Conservation (phyloP, 805 yeast genomes). For the Helenozyma baotianmanensis region DNA sequence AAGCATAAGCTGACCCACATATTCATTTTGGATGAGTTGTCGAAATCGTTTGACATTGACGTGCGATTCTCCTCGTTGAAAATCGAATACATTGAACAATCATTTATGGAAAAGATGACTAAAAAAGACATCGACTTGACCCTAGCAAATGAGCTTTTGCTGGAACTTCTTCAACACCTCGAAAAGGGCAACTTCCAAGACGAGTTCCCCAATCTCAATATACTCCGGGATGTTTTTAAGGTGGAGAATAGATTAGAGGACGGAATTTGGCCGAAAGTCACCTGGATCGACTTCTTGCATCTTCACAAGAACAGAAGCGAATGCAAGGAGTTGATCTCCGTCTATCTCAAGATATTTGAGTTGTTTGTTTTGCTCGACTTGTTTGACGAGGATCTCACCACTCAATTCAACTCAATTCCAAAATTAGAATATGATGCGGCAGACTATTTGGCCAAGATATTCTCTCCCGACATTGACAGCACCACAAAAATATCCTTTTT, state of each 20-base stretch:
- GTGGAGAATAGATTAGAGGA: conserved; percentile 26
- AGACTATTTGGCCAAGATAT: conserved; percentile 1
- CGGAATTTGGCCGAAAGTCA: conserved; percentile 32
- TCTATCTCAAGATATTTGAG: conserved; percentile 33
- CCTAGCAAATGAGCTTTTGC: conserved; percentile 21
- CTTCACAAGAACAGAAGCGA: conserved; percentile 23
- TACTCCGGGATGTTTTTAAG: conserved; percentile 24
- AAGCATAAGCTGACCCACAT: conserved; percentile 24
- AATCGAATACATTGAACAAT: conserved; percentile 32
- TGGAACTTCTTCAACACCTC: conserved; percentile 22
- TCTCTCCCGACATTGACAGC: neutral
- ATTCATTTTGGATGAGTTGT: conserved; percentile 27
- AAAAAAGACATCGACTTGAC: conserved; percentile 3
- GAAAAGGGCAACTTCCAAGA: conserved; percentile 7
- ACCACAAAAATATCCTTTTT: conserved; percentile 1
- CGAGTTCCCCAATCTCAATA: conserved; percentile 19
- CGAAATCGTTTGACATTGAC: conserved; percentile 17
- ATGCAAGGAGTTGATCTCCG: conserved; percentile 21
- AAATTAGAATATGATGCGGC: conserved; percentile 1
- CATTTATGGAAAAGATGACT: conserved; percentile 17
- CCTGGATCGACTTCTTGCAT: conserved; percentile 35
- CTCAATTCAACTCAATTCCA: neutral
- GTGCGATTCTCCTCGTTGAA: conserved; percentile 25
- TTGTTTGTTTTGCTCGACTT: conserved; percentile 15
- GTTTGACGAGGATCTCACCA: neutral